phyloP scores from a whole-genome alignment of 2,329 filamentous ascomycete species.

The Sporothrix euskadiensis region DNA sequence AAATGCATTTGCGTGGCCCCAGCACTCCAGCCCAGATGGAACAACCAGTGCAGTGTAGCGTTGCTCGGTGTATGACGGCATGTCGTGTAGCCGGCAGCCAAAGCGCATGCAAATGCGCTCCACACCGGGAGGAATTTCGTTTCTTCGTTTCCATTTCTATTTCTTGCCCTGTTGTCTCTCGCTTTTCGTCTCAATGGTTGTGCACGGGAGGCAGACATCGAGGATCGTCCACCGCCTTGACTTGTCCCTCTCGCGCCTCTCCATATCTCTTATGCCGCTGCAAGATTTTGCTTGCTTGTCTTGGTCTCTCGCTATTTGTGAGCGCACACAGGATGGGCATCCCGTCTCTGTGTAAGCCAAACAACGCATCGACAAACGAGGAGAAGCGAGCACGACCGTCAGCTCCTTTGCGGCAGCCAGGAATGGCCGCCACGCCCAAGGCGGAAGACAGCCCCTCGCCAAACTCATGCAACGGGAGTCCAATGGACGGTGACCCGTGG shows the following conservation, averaged over 20 bases:
- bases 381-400: background rate
- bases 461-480: background rate
- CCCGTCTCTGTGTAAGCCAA: constrained; percentile 13
- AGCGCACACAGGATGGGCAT: background rate
- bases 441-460: background rate
- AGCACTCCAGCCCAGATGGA: background rate
- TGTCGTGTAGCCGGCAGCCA: constrained; percentile 21
- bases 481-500: background rate
- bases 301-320: background rate
- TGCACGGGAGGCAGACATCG: background rate
- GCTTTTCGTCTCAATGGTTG: background rate
- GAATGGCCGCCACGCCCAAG: background rate
- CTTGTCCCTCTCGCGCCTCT: background rate
- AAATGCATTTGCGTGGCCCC: background rate
- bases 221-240: background rate
- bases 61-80: constrained; percentile 29
- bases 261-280: background rate
- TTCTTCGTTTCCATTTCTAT: constrained; percentile 15
- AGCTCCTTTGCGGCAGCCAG: background rate
- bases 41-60: constrained; percentile 12
- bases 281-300: background rate
- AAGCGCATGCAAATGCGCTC: constrained; percentile 19
- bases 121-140: constrained; percentile 13
- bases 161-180: background rate
- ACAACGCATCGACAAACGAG: constrained; percentile 1